A percentile compares a stretch with the other conserved stretches of the same genome.
Evolutionary conservation across 164 flowering plant species (phyloP).

Genomic region (Taxillus chinensis): DNA sequence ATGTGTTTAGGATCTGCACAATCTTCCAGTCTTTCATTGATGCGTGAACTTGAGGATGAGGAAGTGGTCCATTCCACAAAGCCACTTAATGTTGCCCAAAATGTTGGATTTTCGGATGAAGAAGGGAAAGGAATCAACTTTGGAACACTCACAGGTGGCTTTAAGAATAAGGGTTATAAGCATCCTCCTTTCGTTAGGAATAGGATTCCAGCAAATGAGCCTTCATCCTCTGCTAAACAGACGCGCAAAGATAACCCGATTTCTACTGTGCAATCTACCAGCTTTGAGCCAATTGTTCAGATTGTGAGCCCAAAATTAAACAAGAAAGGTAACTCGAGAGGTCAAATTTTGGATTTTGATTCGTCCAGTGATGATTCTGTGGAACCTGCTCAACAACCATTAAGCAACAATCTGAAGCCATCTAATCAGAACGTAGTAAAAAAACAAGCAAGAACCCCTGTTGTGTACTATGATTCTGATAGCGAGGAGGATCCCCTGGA

Average conservation of each 20-base stretch:
- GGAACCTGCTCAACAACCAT: conserved; percentile 11
- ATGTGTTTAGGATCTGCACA: conserved; percentile 5
- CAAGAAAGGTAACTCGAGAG: conserved; percentile 12
- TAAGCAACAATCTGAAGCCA: conserved; percentile 6
- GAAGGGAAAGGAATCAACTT: conserved; percentile 30
- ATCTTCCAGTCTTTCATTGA: conserved; percentile 10
- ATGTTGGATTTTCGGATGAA: conserved; percentile 17
- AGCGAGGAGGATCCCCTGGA: conserved; percentile 22
- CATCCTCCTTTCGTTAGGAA: conserved; percentile 31
- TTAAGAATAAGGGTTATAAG: conserved; percentile 45
- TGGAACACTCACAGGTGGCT: conserved; percentile 65
- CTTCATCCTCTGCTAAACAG: conserved; percentile 11
- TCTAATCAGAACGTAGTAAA: conserved; percentile 5
- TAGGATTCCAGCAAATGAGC: conserved; percentile 17
- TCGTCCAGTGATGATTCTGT: conserved; percentile 18
- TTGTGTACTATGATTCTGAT: conserved; percentile 24
- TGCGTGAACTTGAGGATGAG: conserved; percentile 11
- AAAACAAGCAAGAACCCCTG: conserved; percentile 14
- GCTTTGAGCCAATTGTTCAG: conserved; percentile 12
- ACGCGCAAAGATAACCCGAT: conserved; percentile 12
- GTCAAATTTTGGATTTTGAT: conserved; percentile 7
- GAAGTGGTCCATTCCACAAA: conserved; percentile 3
- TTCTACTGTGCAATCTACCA: conserved; percentile 13
- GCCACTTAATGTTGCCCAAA: conserved; percentile 9
- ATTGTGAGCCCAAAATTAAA: conserved; percentile 7